Percentiles rank a stretch among this genome's conserved stretches.
These are phyloP conservation scores for Fusarium hainanense DNA, from an alignment of 2,329 filamentous ascomycete species.

Conservation along the genomic window DNA sequence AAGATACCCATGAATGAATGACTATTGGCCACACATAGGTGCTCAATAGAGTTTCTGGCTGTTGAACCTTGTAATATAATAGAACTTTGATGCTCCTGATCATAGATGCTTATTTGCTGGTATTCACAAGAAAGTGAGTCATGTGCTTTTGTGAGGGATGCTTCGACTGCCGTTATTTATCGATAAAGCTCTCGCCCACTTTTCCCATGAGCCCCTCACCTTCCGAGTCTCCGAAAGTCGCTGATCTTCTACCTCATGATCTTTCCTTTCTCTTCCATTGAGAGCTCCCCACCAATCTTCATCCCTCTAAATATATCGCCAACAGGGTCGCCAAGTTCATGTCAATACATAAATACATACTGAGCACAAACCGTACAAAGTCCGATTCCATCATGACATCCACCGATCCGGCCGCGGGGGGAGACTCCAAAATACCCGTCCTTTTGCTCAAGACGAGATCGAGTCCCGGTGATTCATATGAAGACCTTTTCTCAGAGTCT, in stretches of 20 bases:
- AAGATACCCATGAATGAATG: not conserved
- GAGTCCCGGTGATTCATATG: slow-evolving; percentile 75
- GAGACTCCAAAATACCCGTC: slow-evolving; percentile 57
- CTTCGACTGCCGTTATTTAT: slow-evolving; percentile 13
- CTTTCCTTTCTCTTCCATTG: slow-evolving; percentile 17
- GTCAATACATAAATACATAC: not conserved
- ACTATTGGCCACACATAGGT: not conserved
- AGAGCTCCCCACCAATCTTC: not conserved
- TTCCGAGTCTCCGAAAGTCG: slow-evolving; percentile 33
- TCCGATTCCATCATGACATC: slow-evolving; percentile 18
- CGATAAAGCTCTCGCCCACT: slow-evolving; percentile 35
- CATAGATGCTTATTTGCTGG: not conserved
- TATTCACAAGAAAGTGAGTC: too few relatives aligned
- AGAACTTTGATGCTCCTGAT: not conserved
- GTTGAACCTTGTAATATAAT: not conserved
- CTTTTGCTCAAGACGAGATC: slow-evolving; percentile 84
- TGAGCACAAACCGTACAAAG: not conserved
- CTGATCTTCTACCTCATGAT: slow-evolving; percentile 36
- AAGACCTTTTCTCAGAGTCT: slow-evolving; percentile 69
- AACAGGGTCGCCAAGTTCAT: not conserved
- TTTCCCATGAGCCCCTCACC: slow-evolving; percentile 33
- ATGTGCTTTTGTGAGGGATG: not conserved
- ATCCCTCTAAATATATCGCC: not conserved
- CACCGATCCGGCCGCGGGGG: slow-evolving; percentile 19
- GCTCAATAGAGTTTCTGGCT: slow-evolving; percentile 52